Evolutionary conservation across 768 basidiomycete genomes (phyloP), one percentile per base, ranked within the genome.

Genomic region (Tubosaeta sp.): DNA sequence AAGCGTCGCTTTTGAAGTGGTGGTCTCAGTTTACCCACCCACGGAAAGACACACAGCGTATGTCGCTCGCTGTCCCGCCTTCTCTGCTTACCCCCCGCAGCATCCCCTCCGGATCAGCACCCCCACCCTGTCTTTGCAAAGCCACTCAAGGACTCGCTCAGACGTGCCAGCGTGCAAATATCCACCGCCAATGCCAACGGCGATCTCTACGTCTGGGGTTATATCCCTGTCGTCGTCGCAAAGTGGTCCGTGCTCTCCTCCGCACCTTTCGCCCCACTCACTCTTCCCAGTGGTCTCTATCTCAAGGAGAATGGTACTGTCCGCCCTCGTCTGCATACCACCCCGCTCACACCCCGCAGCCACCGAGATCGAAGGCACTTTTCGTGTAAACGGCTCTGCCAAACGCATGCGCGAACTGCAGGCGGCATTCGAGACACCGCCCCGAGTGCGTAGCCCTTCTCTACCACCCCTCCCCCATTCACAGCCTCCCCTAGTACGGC

Each of bases 371-470:
- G 82, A 87, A 56, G 95, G 95, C 16, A 90, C 90, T 0, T 99
- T 99, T 68, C 89, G 96, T 43, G 88, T 98, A 25, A 96, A 85
- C 55, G 95, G 95, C n/a, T 94, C 92, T 34, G 86, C 80, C 53
- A 94, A 89, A 68, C 85, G 95, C 32, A 99, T 95, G 91, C 86
- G 92, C 49, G 94, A 97, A 19, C 80, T 99, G 8, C 96, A 99
- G 67, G 83, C 84, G 6, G 73, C 83, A 22, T 99, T 99, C 59
- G 96, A 99, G 68, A 71, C 80, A 36, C 89, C 91, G 10, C 92
- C 95, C 44, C 79, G 86, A 62, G 94, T 95, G 57, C 58, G 76
- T 71, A 25, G 7, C 22, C 9, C 7, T 13, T 22, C 22, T 24
- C 25, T 19, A 6, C 8, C 22, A 19, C 13, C 4, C 19, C 18